Percentiles rank a stretch among this genome's conserved stretches.
These are phyloP conservation scores for Proliferodiscus dingleyae DNA, from an alignment of 2,329 filamentous ascomycete genomes.

Conservation along the genomic window DNA sequence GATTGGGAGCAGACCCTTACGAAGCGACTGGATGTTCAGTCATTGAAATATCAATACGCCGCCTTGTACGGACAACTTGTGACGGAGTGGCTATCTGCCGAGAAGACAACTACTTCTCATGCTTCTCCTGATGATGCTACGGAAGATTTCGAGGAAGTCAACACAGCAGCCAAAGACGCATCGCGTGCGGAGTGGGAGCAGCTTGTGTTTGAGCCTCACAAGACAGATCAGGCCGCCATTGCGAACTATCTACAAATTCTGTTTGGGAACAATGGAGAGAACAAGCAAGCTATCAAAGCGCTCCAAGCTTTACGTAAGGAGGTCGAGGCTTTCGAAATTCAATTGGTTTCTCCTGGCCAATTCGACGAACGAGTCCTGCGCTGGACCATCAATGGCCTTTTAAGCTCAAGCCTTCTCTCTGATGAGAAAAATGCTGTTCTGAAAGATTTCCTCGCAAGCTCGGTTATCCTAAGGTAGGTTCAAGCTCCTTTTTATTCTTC, in stretches of 20 bases:
- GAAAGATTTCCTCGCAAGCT: constrained; percentile 45
- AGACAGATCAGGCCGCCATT: constrained; percentile 43
- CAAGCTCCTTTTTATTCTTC: not conserved
- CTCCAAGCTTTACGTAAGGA: constrained; percentile 38
- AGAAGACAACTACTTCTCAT: constrained; percentile 10
- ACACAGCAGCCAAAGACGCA: constrained; percentile 45
- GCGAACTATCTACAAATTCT: constrained; percentile 45
- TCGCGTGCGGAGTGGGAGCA: constrained; percentile 50
- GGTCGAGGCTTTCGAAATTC: constrained; percentile 35
- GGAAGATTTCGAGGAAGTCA: constrained; percentile 38
- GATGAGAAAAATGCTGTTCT: constrained; percentile 46
- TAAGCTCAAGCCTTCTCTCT: constrained; percentile 45
- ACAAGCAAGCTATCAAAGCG: constrained; percentile 37
- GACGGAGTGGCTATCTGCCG: constrained; percentile 46
- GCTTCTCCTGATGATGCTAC: constrained; percentile 6
- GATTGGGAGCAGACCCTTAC: constrained; percentile 45
- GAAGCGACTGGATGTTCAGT: constrained; percentile 43
- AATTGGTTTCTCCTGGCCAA: constrained; percentile 24
- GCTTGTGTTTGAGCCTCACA: constrained; percentile 46
- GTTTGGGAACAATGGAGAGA: constrained; percentile 35
- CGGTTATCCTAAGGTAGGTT: constrained; percentile 37
- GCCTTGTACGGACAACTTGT: constrained; percentile 51
- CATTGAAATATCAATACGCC: constrained; percentile 51
- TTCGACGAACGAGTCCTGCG: constrained; percentile 40
- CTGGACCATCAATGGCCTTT: constrained; percentile 43